Conservation (phyloP, 768 basidiomycete genomes). For the Hericium rajendrae region DNA sequence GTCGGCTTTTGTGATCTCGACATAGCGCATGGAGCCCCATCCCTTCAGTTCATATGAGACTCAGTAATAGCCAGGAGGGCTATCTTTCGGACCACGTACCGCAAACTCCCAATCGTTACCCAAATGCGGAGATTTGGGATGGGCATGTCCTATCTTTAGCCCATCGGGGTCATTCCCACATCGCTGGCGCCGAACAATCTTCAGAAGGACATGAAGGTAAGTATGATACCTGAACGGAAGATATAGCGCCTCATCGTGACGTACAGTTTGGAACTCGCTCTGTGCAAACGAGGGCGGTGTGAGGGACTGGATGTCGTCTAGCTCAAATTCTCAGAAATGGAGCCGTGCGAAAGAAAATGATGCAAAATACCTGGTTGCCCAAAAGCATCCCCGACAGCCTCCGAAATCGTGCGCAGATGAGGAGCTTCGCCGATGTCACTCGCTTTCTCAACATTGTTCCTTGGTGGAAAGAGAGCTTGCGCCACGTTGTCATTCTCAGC, state of each 20-base stretch:
- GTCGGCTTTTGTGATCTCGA: conserved; percentile 7
- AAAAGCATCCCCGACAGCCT: not conserved
- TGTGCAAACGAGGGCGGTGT: conserved; percentile 1
- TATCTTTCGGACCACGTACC: not conserved
- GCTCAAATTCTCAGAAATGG: not conserved
- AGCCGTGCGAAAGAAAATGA: not conserved
- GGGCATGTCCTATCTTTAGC: conserved; percentile 11
- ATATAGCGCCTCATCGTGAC: not conserved
- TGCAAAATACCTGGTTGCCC: not conserved
- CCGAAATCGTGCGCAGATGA: not conserved
- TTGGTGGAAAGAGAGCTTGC: not conserved
- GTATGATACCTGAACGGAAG: not conserved
- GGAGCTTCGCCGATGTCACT: not conserved
- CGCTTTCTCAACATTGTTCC: not conserved
- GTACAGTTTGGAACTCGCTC: conserved; percentile 3
- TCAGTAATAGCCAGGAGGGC: no score
- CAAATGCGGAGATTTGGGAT: conserved; percentile 6
- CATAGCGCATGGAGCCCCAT: conserved; percentile 14
- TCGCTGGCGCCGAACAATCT: conserved; percentile 14
- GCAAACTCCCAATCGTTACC: conserved; percentile 12
- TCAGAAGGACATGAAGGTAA: no score
- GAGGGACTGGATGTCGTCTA: not conserved
- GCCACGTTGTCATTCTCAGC: not conserved
- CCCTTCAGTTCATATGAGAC: conserved; percentile 1
- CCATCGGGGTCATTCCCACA: conserved; percentile 4